Evolutionary conservation across 257 asterid species (phyloP).

Genomic region (Orobanche coerulescens): DNA sequence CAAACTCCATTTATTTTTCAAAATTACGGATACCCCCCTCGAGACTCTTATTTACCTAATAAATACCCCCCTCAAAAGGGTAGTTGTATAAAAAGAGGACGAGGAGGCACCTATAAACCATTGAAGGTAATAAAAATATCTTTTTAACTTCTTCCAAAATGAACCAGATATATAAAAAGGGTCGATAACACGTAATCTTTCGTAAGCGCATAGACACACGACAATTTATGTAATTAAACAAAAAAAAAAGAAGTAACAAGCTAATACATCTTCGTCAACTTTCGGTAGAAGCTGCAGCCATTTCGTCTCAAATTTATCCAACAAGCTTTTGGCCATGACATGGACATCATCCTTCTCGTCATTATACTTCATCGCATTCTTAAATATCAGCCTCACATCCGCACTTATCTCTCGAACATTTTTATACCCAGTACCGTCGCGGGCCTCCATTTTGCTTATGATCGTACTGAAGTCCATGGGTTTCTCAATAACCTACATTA

Average conservation of each 20-base stretch:
- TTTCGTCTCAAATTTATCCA: conserved; percentile 77
- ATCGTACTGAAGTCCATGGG: conserved; percentile 96
- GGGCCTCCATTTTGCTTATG: conserved; percentile 77
- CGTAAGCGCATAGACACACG: too few species aligned
- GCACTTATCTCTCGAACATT: conserved; percentile 80
- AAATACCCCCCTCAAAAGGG: background rate
- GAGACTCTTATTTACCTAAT: too few species aligned
- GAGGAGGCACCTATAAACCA: background rate
- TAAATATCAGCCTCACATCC: conserved; percentile 79
- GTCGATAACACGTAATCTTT: too few species aligned
- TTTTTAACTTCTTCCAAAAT: background rate
- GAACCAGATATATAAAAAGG: conserved; percentile 5
- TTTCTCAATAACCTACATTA: conserved; percentile 73
- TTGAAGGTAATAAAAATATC: background rate
- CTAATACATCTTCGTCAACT: conserved; percentile 84
- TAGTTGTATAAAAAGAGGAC: background rate
- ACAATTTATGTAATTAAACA: background rate
- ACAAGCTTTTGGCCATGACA: conserved; percentile 75
- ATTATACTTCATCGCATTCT: conserved; percentile 89
- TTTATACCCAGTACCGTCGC: conserved; percentile 72
- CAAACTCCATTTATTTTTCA: background rate
- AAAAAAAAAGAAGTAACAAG: background rate
- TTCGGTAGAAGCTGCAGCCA: conserved; percentile 89
- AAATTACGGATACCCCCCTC: background rate
- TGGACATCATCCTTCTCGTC: conserved; percentile 75